Conservation (phyloP, 2,329 filamentous ascomycete species). For the Catunica adiposa region DNA sequence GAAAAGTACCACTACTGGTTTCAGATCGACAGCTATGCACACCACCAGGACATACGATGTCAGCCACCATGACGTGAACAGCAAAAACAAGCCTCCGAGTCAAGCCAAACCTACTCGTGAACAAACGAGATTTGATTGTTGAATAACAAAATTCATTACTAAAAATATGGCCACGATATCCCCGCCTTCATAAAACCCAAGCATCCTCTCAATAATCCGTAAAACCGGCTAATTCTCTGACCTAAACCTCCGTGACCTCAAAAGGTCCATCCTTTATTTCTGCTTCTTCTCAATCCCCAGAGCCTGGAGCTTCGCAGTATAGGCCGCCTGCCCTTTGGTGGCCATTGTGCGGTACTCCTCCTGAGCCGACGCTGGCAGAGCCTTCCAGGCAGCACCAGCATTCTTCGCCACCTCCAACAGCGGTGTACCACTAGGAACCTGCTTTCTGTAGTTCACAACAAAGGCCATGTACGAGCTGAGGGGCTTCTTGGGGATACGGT, state of each 20-base stretch:
- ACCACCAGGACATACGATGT: no score
- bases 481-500: slow-evolving; percentile 29
- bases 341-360: not conserved
- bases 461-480: slow-evolving; percentile 19
- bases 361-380: slow-evolving; percentile 26
- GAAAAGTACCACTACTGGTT: not conserved
- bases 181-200: not conserved
- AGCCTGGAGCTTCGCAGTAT: not conserved
- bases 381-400: slow-evolving; percentile 27
- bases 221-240: no score
- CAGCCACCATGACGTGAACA: no score
- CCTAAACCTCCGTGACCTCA: no score
- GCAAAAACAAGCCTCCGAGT: not conserved
- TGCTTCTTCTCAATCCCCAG: no score
- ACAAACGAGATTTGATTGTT: no score
- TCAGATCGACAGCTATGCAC: not conserved
- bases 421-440: not conserved
- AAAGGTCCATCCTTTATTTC: no score
- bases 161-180: not conserved
- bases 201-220: no score
- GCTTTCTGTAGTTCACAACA: not conserved
- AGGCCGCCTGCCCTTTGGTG: not conserved
- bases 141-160: no score
- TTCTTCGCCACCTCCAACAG: slow-evolving; percentile 16
- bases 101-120: not conserved